Conservation (phyloP, 257 asterid genomes). For the Galeopsis tetrahit region DNA sequence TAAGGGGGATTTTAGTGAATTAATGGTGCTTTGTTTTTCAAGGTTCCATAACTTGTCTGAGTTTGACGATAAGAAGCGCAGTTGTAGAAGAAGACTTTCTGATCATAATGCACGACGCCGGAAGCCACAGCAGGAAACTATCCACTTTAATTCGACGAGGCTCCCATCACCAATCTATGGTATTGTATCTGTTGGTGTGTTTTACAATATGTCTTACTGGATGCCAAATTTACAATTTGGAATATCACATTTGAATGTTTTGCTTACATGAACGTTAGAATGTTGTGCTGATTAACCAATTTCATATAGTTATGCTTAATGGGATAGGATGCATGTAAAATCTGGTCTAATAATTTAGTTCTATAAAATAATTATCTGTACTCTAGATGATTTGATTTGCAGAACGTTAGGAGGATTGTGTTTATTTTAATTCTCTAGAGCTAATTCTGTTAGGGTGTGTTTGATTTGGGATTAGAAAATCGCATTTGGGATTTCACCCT, state of each 20-base stretch:
- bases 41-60: conserved; percentile 92
- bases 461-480: too few relatives aligned
- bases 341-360: not conserved
- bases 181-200: conserved; percentile 31
- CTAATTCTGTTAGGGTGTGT: not conserved
- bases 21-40: conserved; percentile 25
- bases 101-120: conserved; percentile 97
- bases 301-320: not conserved
- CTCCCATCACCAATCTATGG: conserved; percentile 69
- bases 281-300: not conserved
- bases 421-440: conserved; percentile 2
- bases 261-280: not conserved
- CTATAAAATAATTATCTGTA: not conserved
- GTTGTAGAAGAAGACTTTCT: conserved; percentile 89
- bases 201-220: conserved; percentile 15
- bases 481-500: too few relatives aligned
- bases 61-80: conserved; percentile 90
- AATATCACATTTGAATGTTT: not conserved
- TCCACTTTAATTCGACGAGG: conserved; percentile 63
- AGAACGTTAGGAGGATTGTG: conserved; percentile 8
- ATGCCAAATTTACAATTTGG: conserved; percentile 2
- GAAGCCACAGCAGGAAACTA: conserved; percentile 76
- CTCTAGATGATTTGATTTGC: not conserved
- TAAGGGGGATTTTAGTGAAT: not conserved
- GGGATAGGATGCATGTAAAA: not conserved